Base-by-base conservation (phyloP, 164 flowering plant species). In the Sedum album region DNA sequence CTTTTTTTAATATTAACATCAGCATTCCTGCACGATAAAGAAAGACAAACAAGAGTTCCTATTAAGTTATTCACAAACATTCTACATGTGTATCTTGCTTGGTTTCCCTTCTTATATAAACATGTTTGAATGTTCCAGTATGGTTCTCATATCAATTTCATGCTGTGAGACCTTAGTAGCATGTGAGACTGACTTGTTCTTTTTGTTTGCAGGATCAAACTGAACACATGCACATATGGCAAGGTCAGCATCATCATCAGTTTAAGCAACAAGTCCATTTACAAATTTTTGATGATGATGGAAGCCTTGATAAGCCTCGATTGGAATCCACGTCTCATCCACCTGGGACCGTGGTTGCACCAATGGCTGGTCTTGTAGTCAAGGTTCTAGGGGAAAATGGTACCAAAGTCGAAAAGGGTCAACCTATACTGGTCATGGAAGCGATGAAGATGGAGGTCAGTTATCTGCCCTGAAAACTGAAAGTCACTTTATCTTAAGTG, bases 391-490 rank as follows among this genome's bases (percentile, higher is more conserved):
- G 79, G 70, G 74, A 86, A 55, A 79, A 94, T 74, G 93, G 89
- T 48, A 68, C 73, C 23, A 82, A 71, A 61, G 91, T 91, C 68
- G 85, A 75, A 74, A 85, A 81, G 65, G 96, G 89, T 31, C 96
- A 88, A 61, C 89, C 95, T 66, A 57, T 91, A 63, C 63, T 94
- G 73, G 97, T 91, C 33, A 75, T 94, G 62, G 98, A 94, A 82
- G 98, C 97, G 61, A 94, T 94, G 98, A 94, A 94, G 79, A 94
- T 94, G 98, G 97, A 94, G 98, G 98, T 91, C 21, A 70, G 84
- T 74, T 35, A 5, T 76, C 28, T 60, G 28, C 42, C 46, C 63
- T 64, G 20, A 18, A 36, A 38, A 31, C 7, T 11, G 26, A 31
- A 21, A 20, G 18, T 5, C 38, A 23, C 23, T 0, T 17, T 44